Evolutionary conservation across 2,329 filamentous ascomycete genomes (phyloP).

Genomic region (Fusarium oligoseptatum): DNA sequence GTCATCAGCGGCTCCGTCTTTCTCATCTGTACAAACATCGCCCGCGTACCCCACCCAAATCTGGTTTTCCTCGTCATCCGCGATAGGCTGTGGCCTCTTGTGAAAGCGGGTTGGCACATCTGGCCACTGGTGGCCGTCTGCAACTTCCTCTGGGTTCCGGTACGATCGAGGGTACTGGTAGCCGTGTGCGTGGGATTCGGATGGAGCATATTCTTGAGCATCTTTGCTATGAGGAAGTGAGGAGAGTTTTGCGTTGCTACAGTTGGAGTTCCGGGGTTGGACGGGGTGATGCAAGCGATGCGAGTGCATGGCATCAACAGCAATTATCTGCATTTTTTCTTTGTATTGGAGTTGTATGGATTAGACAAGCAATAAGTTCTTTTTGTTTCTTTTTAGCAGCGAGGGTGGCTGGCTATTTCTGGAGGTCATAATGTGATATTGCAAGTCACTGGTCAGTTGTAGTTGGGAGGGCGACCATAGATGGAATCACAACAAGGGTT

Average conservation of each 20-base stretch:
- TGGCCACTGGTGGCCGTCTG: conserved; percentile 53
- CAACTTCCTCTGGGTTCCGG: conserved; percentile 55
- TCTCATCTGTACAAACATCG: conserved; percentile 53
- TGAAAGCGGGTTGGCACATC: conserved; percentile 54
- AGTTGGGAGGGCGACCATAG: not conserved
- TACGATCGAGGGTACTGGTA: conserved; percentile 53
- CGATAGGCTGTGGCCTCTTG: conserved; percentile 47
- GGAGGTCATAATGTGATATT: too few species aligned
- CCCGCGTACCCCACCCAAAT: conserved; percentile 45
- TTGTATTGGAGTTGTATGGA: conserved; percentile 17
- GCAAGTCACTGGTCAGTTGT: not conserved
- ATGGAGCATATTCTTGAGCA: conserved; percentile 55
- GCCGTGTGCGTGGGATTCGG: conserved; percentile 53
- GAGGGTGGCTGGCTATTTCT: not conserved
- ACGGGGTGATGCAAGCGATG: not conserved
- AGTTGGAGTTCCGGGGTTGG: conserved; percentile 15
- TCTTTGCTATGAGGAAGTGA: conserved; percentile 48
- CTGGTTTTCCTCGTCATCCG: conserved; percentile 46
- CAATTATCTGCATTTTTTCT: conserved; percentile 22
- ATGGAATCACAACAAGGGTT: not conserved
- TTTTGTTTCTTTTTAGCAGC: not conserved
- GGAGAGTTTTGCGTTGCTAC: not conserved
- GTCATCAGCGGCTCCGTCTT: conserved; percentile 52
- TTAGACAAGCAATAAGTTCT: not conserved
- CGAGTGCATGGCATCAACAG: conserved; percentile 6